These are phyloP conservation scores for Mycosphaerelloides madeirae DNA, from an alignment of 2,329 filamentous ascomycete genomes.

Conservation along the genomic window DNA sequence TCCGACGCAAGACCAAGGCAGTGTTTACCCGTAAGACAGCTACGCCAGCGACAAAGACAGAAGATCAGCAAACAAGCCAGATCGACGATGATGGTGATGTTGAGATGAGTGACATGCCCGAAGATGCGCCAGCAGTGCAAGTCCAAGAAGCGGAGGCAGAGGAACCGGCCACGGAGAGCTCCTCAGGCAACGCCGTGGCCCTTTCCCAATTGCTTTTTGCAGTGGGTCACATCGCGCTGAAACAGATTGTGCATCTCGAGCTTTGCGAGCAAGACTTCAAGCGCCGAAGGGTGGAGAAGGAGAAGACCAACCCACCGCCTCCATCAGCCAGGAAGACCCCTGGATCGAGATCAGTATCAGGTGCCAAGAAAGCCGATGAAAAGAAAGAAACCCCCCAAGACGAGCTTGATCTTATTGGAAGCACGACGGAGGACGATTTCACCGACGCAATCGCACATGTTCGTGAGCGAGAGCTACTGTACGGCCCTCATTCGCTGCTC, in stretches of 20 bases:
- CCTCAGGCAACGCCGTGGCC: conserved; percentile 51
- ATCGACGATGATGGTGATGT: conserved; percentile 34
- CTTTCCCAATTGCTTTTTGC: conserved; percentile 91
- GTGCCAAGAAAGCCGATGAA: conserved; percentile 43
- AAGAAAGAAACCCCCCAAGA: conserved; percentile 63
- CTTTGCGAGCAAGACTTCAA: conserved; percentile 98
- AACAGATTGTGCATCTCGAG: conserved; percentile 97
- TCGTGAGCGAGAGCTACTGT: conserved; percentile 77
- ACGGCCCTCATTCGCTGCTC: conserved; percentile 78
- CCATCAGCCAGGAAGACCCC: conserved; percentile 19
- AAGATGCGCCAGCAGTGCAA: conserved; percentile 20
- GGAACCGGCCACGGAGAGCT: conserved; percentile 10
- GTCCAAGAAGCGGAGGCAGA: conserved; percentile 20
- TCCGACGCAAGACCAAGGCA: conserved; percentile 76
- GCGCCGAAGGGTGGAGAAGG: conserved; percentile 84
- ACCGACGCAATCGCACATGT: conserved; percentile 82
- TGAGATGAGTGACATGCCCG: conserved; percentile 35
- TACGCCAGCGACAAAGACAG: conserved; percentile 24
- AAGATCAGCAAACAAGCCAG: conserved; percentile 23
- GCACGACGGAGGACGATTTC: conserved; percentile 92
- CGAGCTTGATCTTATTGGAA: conserved; percentile 92
- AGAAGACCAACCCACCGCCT: conserved; percentile 52
- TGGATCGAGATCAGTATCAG: conserved; percentile 29
- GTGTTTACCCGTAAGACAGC: conserved; percentile 63
- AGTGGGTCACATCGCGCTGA: conserved; percentile 93